These are phyloP conservation scores for Coemansia sp. DNA, from an alignment of 192 early-diverging fungal species.

Conservation along the genomic window DNA sequence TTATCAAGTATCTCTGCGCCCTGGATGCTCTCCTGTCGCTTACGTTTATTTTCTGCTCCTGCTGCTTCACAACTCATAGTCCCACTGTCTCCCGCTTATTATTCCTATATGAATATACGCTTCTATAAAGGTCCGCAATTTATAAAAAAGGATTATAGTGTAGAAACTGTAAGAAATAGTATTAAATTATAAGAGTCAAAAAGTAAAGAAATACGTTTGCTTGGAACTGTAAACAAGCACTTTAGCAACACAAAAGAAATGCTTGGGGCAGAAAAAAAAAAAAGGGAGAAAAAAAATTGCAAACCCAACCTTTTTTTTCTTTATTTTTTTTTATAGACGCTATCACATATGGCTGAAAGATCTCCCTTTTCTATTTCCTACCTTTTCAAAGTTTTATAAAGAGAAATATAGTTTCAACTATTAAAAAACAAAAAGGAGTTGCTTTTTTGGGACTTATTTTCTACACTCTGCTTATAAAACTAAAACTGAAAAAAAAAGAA, in stretches of 20 bases:
- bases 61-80: constrained; percentile 15
- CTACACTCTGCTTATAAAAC: no score
- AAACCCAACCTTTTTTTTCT: neutral
- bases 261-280: constrained; percentile 11
- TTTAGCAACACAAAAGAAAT: neutral
- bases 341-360: neutral
- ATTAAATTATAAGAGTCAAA: constrained; percentile 17
- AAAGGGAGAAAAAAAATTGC: neutral
- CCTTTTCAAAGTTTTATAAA: neutral
- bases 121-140: neutral
- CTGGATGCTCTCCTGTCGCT: constrained; percentile 51
- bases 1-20: constrained; percentile 3
- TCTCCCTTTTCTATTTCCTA: neutral
- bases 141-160: neutral
- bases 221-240: neutral
- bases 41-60: constrained; percentile 41
- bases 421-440: no score
- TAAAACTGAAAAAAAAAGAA: no score
- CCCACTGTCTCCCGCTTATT: neutral
- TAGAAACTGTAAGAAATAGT: neutral
- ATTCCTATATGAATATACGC: neutral
- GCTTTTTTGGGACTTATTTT: no score
- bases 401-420: no score
- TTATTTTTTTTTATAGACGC: neutral
- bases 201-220: neutral